Conservation (phyloP, 2,329 filamentous ascomycete genomes). For the Neurospora sp. region DNA sequence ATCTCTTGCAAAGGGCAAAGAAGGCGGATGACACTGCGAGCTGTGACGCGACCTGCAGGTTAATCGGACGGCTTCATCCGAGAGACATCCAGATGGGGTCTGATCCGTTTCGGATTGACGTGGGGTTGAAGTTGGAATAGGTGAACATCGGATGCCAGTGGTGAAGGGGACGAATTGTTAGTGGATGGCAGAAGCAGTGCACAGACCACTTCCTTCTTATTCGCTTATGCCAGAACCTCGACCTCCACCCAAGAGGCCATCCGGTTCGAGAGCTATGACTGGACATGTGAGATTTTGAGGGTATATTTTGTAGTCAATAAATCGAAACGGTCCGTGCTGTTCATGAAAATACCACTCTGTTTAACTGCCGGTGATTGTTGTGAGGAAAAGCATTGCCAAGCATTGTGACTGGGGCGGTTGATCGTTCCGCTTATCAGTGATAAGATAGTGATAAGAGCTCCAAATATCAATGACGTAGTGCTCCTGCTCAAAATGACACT, state of each 20-base stretch:
- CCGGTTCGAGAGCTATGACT: neutral
- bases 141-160: neutral
- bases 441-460: neutral
- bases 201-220: neutral
- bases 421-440: neutral
- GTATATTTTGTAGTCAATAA: neutral
- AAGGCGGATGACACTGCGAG: neutral
- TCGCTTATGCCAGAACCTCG: neutral
- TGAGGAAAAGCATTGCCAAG: neutral
- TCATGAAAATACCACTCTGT: neutral
- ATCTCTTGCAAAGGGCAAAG: neutral
- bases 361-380: neutral
- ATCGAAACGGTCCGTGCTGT: neutral
- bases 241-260: neutral
- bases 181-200: neutral
- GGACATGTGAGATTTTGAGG: neutral
- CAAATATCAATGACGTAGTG: neutral
- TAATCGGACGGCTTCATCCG: neutral
- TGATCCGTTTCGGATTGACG: too few relatives aligned
- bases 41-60: neutral
- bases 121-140: neutral
- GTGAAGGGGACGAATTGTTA: neutral
- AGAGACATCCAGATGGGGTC: neutral
- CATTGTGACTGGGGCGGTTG: neutral
- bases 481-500: neutral